These are phyloP conservation scores for Triangularia verruculosa DNA, from an alignment of 2,329 filamentous ascomycete species.

Conservation along the genomic window DNA sequence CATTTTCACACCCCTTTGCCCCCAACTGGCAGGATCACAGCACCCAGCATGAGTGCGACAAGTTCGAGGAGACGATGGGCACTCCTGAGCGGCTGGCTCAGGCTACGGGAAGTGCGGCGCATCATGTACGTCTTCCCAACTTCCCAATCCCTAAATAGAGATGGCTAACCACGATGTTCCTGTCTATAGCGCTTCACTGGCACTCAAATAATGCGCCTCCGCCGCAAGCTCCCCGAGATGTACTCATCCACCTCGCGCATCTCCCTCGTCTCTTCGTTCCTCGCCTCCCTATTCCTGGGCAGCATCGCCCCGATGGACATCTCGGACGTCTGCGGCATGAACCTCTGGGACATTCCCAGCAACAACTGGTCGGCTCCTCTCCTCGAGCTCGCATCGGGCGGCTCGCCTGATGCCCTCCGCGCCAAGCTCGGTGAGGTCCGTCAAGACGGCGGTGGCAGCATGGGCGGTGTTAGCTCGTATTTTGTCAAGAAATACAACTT, in stretches of 20 bases:
- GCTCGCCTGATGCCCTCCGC: conserved; percentile 54
- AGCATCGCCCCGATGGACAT: conserved; percentile 86
- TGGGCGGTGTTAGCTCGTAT: conserved; percentile 75
- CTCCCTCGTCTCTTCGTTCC: conserved; percentile 91
- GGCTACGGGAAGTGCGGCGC: conserved; percentile 85
- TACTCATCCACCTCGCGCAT: conserved; percentile 81
- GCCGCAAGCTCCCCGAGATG: conserved; percentile 72
- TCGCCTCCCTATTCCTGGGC: conserved; percentile 87
- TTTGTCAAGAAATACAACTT: conserved; percentile 80
- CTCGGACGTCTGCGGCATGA: conserved; percentile 93
- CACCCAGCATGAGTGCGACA: conserved; percentile 87
- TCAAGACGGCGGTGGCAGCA: conserved; percentile 73
- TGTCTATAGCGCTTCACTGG: conserved; percentile 79
- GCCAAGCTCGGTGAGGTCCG: conserved; percentile 77
- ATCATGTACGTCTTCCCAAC: conserved; percentile 66
- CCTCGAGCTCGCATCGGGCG: conserved; percentile 70
- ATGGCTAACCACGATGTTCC: conserved; percentile 7
- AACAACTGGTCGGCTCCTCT: conserved; percentile 72
- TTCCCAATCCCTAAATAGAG: background rate
- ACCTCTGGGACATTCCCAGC: conserved; percentile 84
- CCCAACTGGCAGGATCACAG: conserved; percentile 99
- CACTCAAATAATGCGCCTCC: conserved; percentile 90
- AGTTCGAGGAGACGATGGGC: conserved; percentile 74
- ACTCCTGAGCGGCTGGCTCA: conserved; percentile 66
- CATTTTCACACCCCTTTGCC: conserved; percentile 80